Evolutionary conservation across 2,329 filamentous ascomycete genomes (phyloP).

Genomic region (Colletotrichum liaoningense): DNA sequence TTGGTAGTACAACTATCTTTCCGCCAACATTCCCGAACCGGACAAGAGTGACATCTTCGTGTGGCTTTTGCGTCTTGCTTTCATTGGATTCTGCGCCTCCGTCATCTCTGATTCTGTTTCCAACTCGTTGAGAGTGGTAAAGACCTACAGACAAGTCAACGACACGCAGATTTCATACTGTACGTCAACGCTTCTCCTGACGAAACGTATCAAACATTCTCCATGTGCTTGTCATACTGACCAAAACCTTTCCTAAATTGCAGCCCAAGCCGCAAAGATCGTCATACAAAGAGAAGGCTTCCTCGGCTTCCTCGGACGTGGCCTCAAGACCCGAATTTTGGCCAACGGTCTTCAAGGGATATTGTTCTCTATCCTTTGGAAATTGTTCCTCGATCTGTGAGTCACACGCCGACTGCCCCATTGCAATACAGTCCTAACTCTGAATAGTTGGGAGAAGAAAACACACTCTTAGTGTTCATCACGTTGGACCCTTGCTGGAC

Average conservation of each 20-base stretch:
- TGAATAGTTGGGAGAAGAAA: conserved; percentile 30
- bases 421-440: neutral
- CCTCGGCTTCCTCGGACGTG: conserved; percentile 55
- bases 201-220: neutral
- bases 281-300: conserved; percentile 56
- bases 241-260: neutral
- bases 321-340: conserved; percentile 59
- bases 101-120: conserved; percentile 58
- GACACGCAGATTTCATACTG: conserved; percentile 59
- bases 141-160: conserved; percentile 62
- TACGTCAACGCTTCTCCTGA: conserved; percentile 38
- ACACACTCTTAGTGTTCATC: conserved; percentile 6
- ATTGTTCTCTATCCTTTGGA: conserved; percentile 61
- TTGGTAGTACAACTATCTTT: conserved; percentile 55
- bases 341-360: conserved; percentile 60
- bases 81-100: conserved; percentile 57
- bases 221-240: too few relatives aligned
- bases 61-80: conserved; percentile 56
- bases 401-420: conserved; percentile 36
- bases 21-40: conserved; percentile 52
- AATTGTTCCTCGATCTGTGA: conserved; percentile 59
- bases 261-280: conserved; percentile 54
- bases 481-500: neutral
- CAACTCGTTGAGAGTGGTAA: conserved; percentile 59
- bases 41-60: conserved; percentile 51